Base-by-base conservation (phyloP, 495 filamentous ascomycete species). In the Amorphotheca resinae region DNA sequence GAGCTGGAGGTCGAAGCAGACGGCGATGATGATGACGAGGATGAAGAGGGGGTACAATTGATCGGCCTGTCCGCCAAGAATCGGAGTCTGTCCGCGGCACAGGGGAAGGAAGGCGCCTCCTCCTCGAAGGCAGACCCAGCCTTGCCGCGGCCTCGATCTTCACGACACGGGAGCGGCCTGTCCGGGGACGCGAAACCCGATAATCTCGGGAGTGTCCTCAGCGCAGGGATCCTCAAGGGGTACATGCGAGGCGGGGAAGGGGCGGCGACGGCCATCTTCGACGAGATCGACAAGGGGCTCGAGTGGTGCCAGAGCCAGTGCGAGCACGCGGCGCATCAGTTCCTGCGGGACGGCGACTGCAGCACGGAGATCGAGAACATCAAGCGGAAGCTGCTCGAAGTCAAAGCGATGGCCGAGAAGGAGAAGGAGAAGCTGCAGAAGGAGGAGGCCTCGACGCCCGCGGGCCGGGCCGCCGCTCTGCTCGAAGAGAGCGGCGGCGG, bases 321-420 rank as follows among this genome's bases (percentile, higher is more conserved):
- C 59, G 87, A 93, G 61, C 74, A 77, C 40, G 87, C 76, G 11
- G 87, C 87, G 1, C 87, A 89, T 58, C 83, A 91, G 56, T 84
- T 93, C 44, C 69, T 95, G 9, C 75, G 87, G 16, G 77, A 83
- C 41, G 87, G 87, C 16, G 79, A 88, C 46, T 95, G 87, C 60
- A 67, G 63, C 14, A 68, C 72, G 16, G 84, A 93, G 61, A 70
- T 93, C 12, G 64, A 69, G 9, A 76, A 74, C 21, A 81, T 87
- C 33, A 75, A 79, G 54, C 63, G 65, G 40, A 63, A 67, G 1
- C 62, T 80, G 18, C 53, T 45, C 11, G 75, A 82, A 52, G 72
- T 78, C 9, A 69, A 73, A 45, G 74, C 75, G 39, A 50, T 70
- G 20, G 74, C 79, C 3, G 64, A 73, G 42, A 58, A 64, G 32